A percentile compares a stretch with the other conserved stretches of the same genome.
Conservation (phyloP, 1,284 basidiomycete species). For the Leccinum subfulvum region DNA sequence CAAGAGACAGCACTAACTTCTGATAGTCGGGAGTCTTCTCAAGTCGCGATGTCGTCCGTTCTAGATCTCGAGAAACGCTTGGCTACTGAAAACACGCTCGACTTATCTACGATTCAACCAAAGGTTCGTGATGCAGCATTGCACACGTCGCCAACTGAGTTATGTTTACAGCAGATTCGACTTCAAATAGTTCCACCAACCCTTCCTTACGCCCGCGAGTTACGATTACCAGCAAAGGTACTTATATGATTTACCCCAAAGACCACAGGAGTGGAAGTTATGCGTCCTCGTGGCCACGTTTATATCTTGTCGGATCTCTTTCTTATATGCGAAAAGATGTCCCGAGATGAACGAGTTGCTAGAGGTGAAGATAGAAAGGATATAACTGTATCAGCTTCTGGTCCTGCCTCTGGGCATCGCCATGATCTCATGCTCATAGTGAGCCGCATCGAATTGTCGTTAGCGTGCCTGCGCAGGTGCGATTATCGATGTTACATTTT, state of each 20-base stretch:
- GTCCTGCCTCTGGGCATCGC: conserved; percentile 28
- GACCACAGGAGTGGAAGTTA: conserved; percentile 70
- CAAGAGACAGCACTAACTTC: conserved; percentile 58
- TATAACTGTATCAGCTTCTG: conserved; percentile 47
- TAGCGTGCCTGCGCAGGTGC: conserved; percentile 15
- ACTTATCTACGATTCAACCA: conserved; percentile 95
- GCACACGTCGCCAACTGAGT: conserved; percentile 16
- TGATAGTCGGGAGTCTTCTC: conserved; percentile 47
- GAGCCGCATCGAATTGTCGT: conserved; percentile 4
- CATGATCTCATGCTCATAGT: conserved; percentile 14
- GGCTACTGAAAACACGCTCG: conserved; percentile 77
- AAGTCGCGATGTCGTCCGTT: conserved; percentile 56
- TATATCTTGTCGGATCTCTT: conserved; percentile 93
- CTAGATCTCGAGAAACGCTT: conserved; percentile 82
- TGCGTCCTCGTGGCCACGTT: conserved; percentile 78
- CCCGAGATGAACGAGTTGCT: conserved; percentile 55
- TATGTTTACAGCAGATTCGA: conserved; percentile 68
- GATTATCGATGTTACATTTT: conserved; percentile 21
- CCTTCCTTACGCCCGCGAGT: conserved; percentile 77
- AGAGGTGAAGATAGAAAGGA: conserved; percentile 64
- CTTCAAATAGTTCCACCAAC: conserved; percentile 86
- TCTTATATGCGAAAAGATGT: conserved; percentile 83
- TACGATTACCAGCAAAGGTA: conserved; percentile 77
- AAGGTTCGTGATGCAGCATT: conserved; percentile 56
- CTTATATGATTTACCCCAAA: conserved; percentile 78